Conservation (phyloP, 2,329 filamentous ascomycete genomes). For the Blastomyces parvus region DNA sequence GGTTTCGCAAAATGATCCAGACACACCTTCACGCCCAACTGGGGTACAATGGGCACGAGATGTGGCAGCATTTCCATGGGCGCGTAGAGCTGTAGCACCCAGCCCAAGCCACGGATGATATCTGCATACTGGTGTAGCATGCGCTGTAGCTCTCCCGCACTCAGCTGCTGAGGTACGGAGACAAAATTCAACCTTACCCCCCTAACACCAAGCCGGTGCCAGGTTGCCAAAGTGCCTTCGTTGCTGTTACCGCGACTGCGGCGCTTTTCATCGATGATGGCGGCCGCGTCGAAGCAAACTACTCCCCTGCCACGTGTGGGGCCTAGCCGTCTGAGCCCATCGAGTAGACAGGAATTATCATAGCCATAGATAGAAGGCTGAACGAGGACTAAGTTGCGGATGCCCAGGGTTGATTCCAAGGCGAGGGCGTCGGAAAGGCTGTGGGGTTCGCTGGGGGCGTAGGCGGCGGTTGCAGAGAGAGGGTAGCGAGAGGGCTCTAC, state of each 20-base stretch:
- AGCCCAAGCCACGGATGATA: slow-evolving; percentile 42
- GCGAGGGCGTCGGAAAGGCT: slow-evolving; percentile 43
- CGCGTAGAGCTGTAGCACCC: slow-evolving; percentile 52
- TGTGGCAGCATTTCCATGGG: slow-evolving; percentile 42
- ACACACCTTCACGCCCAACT: slow-evolving; percentile 45
- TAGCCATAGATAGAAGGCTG: slow-evolving; percentile 54
- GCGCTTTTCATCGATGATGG: slow-evolving; percentile 22
- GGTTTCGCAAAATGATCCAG: slow-evolving; percentile 53
- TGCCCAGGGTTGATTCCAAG: slow-evolving; percentile 45
- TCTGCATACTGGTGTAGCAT: slow-evolving; percentile 43
- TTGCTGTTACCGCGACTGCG: slow-evolving; percentile 15
- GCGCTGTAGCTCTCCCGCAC: slow-evolving; percentile 33
- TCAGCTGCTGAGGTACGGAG: slow-evolving; percentile 40
- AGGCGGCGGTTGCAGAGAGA: slow-evolving; percentile 41
- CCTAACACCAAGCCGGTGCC: slow-evolving; percentile 50
- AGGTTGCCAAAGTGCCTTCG: slow-evolving; percentile 39
- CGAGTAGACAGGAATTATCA: slow-evolving; percentile 52
- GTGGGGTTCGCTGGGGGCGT: slow-evolving; percentile 40
- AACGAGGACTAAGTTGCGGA: slow-evolving; percentile 49
- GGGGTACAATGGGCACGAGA: slow-evolving; percentile 42
- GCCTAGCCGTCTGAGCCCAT: slow-evolving; percentile 44
- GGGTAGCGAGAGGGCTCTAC: slow-evolving; percentile 46
- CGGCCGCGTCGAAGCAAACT: slow-evolving; percentile 45
- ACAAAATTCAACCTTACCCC: slow-evolving; percentile 52
- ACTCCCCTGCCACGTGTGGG: slow-evolving; percentile 45